A percentile compares a stretch with the other conserved stretches of the same genome.
Conservation (phyloP, 768 basidiomycete genomes). For the Pleurotus giganteus region DNA sequence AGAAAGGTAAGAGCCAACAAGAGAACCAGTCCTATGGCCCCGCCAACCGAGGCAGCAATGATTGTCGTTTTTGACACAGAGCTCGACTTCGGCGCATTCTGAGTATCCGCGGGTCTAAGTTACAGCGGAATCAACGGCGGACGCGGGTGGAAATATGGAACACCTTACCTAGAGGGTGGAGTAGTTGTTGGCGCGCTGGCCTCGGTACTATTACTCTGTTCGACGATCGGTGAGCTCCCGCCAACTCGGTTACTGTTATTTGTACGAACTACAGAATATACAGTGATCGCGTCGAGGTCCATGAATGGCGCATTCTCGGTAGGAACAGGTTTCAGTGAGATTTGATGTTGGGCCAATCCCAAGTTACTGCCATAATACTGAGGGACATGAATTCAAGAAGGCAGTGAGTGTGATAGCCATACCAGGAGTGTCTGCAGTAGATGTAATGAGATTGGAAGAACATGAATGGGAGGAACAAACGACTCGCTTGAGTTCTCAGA, state of each 20-base stretch:
- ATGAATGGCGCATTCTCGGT: conserved; percentile 18
- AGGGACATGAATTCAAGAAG: conserved; percentile 1
- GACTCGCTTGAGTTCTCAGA: conserved; percentile 31
- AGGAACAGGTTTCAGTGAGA: conserved; percentile 15
- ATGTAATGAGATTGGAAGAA: neutral
- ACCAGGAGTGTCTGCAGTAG: conserved; percentile 16
- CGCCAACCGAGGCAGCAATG: conserved; percentile 22
- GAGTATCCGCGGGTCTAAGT: conserved; percentile 10
- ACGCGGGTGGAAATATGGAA: neutral
- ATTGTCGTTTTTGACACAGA: conserved; percentile 21
- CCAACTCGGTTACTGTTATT: neutral
- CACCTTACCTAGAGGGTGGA: conserved; percentile 2
- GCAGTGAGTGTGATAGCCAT: neutral
- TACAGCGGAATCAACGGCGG: neutral
- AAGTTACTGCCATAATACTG: conserved; percentile 44
- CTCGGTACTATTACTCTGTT: neutral
- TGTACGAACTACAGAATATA: conserved; percentile 26
- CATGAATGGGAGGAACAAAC: neutral
- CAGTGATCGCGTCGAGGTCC: conserved; percentile 41
- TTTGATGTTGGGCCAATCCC: conserved; percentile 33
- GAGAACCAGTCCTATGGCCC: conserved; percentile 22
- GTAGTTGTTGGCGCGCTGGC: neutral
- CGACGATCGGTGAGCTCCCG: neutral
- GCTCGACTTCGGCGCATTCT: conserved; percentile 12
- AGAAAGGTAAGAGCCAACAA: conserved; percentile 20